Percentiles rank a stretch among this genome's conserved stretches.
phyloP scores from a whole-genome alignment of 2,329 filamentous ascomycete genomes.

The Aspergillus brasiliensis region DNA sequence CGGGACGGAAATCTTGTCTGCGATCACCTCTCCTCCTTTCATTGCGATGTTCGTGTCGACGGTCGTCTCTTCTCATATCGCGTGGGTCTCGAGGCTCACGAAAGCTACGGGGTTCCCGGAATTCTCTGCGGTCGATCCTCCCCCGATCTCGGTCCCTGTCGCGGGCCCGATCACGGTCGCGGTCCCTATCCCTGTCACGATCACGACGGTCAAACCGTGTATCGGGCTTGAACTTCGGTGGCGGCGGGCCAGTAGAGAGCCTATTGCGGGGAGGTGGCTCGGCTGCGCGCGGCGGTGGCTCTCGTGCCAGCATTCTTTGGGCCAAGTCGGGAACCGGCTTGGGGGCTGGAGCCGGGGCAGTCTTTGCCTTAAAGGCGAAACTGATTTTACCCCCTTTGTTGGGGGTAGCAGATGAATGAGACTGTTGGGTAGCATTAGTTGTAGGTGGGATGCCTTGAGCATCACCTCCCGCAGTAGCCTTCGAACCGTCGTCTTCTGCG shows the following conservation, averaged over 20 bases:
- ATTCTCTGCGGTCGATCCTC: conserved; percentile 38
- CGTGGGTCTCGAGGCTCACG: conserved; percentile 33
- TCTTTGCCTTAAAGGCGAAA: conserved; percentile 87
- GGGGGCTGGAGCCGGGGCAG: conserved; percentile 57
- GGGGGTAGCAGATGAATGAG: conserved; percentile 56
- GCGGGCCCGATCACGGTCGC: conserved; percentile 40
- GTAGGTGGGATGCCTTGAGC: conserved; percentile 54
- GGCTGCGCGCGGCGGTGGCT: conserved; percentile 37
- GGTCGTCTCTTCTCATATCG: conserved; percentile 41
- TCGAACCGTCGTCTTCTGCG: conserved; percentile 62
- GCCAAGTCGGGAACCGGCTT: conserved; percentile 55
- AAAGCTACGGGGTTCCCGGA: conserved; percentile 31
- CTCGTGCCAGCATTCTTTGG: conserved; percentile 48
- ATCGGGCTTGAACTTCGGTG: conserved; percentile 45
- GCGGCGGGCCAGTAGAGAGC: conserved; percentile 38
- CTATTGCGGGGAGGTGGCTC: conserved; percentile 41
- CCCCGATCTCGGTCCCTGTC: conserved; percentile 35
- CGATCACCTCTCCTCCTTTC: conserved; percentile 42
- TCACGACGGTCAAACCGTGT: conserved; percentile 45
- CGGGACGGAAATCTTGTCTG: conserved; percentile 36
- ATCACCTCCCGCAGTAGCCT: conserved; percentile 45
- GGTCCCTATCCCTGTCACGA: conserved; percentile 40
- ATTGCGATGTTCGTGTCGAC: conserved; percentile 43
- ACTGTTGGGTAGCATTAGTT: conserved; percentile 53
- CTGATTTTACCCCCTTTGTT: conserved; percentile 73